Percentiles rank a stretch among this genome's conserved stretches.
Conservation (phyloP, 495 filamentous ascomycete genomes). For the Neurospora sp. region DNA sequence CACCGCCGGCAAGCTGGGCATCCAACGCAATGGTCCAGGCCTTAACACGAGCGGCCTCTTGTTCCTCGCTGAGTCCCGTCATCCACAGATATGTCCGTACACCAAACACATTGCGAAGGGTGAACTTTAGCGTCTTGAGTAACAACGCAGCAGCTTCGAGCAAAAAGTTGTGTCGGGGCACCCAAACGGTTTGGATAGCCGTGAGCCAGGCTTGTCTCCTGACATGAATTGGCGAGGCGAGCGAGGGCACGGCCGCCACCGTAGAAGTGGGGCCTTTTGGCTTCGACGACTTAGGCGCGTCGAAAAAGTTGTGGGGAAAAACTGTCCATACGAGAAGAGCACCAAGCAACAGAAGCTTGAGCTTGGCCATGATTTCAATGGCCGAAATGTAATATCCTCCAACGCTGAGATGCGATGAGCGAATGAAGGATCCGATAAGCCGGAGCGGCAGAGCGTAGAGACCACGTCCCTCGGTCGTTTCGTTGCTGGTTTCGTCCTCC, state of each 20-base stretch:
- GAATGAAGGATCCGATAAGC: conserved; percentile 34
- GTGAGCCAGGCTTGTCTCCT: conserved; percentile 89
- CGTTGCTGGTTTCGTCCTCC: conserved; percentile 45
- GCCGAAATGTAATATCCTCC: conserved; percentile 38
- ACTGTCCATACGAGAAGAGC: conserved; percentile 59
- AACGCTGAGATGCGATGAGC: conserved; percentile 31
- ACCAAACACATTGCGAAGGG: conserved; percentile 69
- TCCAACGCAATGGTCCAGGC: conserved; percentile 93
- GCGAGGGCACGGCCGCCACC: conserved; percentile 50
- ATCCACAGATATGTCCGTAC: conserved; percentile 63
- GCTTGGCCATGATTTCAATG: conserved; percentile 29
- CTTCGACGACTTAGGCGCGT: conserved; percentile 27
- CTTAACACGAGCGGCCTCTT: conserved; percentile 79
- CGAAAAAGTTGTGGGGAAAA: conserved; percentile 52
- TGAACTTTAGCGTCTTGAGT: conserved; percentile 71
- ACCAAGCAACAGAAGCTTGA: conserved; percentile 55
- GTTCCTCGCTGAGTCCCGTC: conserved; percentile 72
- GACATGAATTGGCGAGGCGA: conserved; percentile 76
- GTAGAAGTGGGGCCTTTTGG: conserved; percentile 21
- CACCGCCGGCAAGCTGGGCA: conserved; percentile 89
- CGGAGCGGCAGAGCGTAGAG: conserved; percentile 58
- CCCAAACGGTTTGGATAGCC: conserved; percentile 86
- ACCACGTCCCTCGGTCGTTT: conserved; percentile 54
- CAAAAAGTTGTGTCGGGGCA: conserved; percentile 78
- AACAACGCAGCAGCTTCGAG: conserved; percentile 74